Base-by-base conservation (phyloP, 164 flowering plant species). In the Liriodendron chinense region DNA sequence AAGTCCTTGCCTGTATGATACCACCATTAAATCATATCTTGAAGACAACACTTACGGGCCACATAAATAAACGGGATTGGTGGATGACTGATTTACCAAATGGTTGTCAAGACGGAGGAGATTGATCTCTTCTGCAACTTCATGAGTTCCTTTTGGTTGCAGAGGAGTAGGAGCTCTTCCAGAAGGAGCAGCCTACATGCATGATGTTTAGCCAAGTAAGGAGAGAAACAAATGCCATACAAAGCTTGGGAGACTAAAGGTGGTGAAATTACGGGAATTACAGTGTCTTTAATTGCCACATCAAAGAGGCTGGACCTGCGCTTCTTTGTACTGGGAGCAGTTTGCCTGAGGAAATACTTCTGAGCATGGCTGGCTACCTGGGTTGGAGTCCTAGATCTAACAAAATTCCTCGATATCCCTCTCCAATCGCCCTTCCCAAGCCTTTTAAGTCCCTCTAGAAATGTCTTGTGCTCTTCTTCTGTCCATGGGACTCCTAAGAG, bases 321-420 rank as follows among this genome's bases (percentile, higher is more conserved):
- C 69, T 78, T 79, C 72, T 65, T 81, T 66, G 72, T 76, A 7
- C 71, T 80, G 9, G 25, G 12, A 0, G 73, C 16, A 61, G 75
- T 50, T 57, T 69, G 84, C 48, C 88, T 65, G 5, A 81, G 77
- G 48, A 84, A 86, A 66, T 84, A 82, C 72, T 86, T 85, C 47
- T 83, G 88, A 7, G 88, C 88, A 76, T 86, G 88, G 56, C 88
- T 86, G 6, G 89, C 85, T 20, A 85, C 85, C 72, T 85, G 86
- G 18, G 85, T 79, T 2, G 89, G 82, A 3, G 85, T 82, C 74
- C 87, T 83, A 0, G 87, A 82, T 1, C 63, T 75, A 12, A 86
- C 89, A 81, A 65, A 86, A 0, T 78, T 77, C 75, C 62, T 82
- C 61, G 89, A 72, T 28, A 86, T 86, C 24, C 84, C 87, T 64